Percentiles rank a stretch among this genome's conserved stretches.
Conservation (phyloP, 176 grass and related monocot species). For the Oryza meyeriana region DNA sequence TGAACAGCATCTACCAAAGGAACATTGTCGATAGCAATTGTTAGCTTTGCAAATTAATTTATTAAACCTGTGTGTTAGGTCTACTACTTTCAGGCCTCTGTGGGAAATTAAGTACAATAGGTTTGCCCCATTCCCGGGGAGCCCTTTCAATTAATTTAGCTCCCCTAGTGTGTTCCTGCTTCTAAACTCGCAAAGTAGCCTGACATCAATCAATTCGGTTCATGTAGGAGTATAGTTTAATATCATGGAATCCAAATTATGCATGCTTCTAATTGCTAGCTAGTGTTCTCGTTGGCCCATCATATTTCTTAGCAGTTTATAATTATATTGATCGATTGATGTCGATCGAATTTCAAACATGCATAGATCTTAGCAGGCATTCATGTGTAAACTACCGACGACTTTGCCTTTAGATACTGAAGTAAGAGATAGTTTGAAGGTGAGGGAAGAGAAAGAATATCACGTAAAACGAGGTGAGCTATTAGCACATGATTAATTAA, state of each 20-base stretch:
- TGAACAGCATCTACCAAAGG: constrained; percentile 20
- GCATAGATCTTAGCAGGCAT: too few relatives aligned
- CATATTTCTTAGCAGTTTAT: not conserved
- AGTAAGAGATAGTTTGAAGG: too few relatives aligned
- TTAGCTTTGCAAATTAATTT: constrained; percentile 17
- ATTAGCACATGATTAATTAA: too few relatives aligned
- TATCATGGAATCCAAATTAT: not conserved
- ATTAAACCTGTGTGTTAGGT: not conserved
- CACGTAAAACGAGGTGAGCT: too few relatives aligned
- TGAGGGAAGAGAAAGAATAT: too few relatives aligned
- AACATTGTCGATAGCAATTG: not conserved
- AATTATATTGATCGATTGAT: not conserved
- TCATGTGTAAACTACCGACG: too few relatives aligned
- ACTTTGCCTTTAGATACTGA: too few relatives aligned
- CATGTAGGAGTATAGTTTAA: not conserved
- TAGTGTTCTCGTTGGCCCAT: not conserved
- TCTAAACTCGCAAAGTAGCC: not conserved
- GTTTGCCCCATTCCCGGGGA: constrained; percentile 15
- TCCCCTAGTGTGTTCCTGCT: not conserved
- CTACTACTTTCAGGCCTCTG: not conserved
- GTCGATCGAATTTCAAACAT: not conserved
- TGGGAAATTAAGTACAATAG: not conserved
- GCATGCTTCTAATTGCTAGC: not conserved
- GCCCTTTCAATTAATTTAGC: constrained; percentile 8
- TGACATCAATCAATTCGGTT: not conserved